These are phyloP conservation scores for Xylaria sp. DNA, from an alignment of 2,329 filamentous ascomycete genomes.

Conservation along the genomic window DNA sequence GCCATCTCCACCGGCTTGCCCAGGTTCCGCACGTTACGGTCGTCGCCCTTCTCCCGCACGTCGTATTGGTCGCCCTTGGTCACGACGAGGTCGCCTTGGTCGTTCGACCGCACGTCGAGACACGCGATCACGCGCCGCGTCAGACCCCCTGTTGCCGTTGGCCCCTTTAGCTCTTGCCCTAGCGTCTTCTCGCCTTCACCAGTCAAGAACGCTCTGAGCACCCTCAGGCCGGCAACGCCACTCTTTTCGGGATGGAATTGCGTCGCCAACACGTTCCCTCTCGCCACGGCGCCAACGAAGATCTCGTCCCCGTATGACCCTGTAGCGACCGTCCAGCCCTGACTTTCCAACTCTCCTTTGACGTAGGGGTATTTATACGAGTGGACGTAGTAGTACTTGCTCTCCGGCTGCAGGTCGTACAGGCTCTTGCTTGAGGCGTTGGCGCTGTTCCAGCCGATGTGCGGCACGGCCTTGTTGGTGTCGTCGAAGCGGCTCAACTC, in stretches of 20 bases:
- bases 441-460: conserved; percentile 98
- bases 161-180: conserved; percentile 39
- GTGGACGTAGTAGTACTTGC: conserved; percentile 99
- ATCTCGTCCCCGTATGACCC: conserved; percentile 85
- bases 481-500: conserved; percentile 78
- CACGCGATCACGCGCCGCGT: conserved; percentile 96
- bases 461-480: conserved; percentile 85
- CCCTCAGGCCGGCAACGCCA: conserved; percentile 82
- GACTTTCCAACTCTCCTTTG: conserved; percentile 73
- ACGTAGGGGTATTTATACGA: conserved; percentile 85
- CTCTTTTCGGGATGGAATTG: conserved; percentile 99
- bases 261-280: conserved; percentile 84
- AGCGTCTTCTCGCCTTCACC: conserved; percentile 66
- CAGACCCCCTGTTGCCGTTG: conserved; percentile 65
- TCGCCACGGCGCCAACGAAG: conserved; percentile 89
- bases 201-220: conserved; percentile 85
- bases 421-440: conserved; percentile 64
- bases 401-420: conserved; percentile 78
- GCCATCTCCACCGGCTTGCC: conserved; percentile 98
- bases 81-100: conserved; percentile 91
- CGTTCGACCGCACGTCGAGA: conserved; percentile 92
- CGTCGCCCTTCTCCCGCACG: conserved; percentile 81
- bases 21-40: conserved; percentile 80
- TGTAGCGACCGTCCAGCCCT: conserved; percentile 92
- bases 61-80: conserved; percentile 99